These are phyloP conservation scores for Sarcomyxa edulis DNA, from an alignment of 768 basidiomycete genomes.

Conservation along the genomic window DNA sequence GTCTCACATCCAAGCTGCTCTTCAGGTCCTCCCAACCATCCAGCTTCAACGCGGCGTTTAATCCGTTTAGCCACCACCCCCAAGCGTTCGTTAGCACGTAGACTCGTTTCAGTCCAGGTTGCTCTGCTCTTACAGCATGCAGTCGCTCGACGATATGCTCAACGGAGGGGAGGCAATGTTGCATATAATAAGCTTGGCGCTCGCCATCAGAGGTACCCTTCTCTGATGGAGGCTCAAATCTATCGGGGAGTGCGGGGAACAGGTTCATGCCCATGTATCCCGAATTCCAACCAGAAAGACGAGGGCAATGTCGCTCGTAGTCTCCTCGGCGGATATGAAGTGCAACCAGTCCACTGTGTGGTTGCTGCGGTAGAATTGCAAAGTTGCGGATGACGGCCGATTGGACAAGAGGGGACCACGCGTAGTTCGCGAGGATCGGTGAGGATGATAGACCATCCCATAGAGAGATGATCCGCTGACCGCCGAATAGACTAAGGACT, in stretches of 20 bases:
- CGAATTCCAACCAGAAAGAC: conserved; percentile 38
- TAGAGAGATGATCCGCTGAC: conserved; percentile 32
- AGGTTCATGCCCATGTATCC: conserved; percentile 48
- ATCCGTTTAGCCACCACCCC: conserved; percentile 33
- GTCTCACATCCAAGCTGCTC: conserved; percentile 30
- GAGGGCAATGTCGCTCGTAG: conserved; percentile 48
- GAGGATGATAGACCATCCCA: conserved; percentile 38
- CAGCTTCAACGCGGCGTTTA: conserved; percentile 27
- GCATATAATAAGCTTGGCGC: conserved; percentile 32
- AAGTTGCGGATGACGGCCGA: conserved; percentile 46
- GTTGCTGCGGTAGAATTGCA: conserved; percentile 24
- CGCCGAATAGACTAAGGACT: conserved; percentile 47
- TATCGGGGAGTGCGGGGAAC: conserved; percentile 33
- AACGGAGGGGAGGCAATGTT: conserved; percentile 38
- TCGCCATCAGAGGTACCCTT: too few relatives aligned
- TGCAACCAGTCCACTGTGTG: conserved; percentile 32
- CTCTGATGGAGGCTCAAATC: conserved; percentile 29
- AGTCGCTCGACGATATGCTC: conserved; percentile 35
- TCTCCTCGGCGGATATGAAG: conserved; percentile 55
- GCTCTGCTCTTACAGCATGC: conserved; percentile 25
- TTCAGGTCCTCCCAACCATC: conserved; percentile 50
- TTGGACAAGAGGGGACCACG: conserved; percentile 49
- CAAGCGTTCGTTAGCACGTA: conserved; percentile 50
- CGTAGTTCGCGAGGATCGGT: conserved; percentile 43
- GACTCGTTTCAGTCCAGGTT: conserved; percentile 25